Evolutionary conservation across 805 yeast species (phyloP), one percentile per base, ranked within the genome.

Genomic region (Lipomyces mesembrius): DNA sequence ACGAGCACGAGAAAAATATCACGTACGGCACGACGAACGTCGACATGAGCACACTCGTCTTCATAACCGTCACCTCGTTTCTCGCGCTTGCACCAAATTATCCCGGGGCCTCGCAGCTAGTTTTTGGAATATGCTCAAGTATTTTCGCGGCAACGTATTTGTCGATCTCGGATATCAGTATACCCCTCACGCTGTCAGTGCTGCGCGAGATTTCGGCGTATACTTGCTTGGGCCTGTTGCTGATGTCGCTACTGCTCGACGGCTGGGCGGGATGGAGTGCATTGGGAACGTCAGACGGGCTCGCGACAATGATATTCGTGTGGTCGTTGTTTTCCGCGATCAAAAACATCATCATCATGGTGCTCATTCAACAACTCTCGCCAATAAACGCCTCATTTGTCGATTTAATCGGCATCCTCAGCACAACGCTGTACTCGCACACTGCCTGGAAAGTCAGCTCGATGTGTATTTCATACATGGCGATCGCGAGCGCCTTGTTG

Each of bases 351-450:
- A 68, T 68, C 35, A 68, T 68, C 57, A 63, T 68, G 68, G 27
- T 68, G 12, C 64, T 68, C 20, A 68, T 68, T 60, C 71, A 68
- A 46, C 71, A 68, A 25, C 57, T 68, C 37, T 68, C 71, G 12
- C 71, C 71, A 3, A 63, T 68, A n/a, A 68, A 68, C 39, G 71
- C 71, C 3, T 68, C 71, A 4, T 68, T 68, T 54, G 70, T 68
- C 22, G 71, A 68, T 49, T 59, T 68, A 8, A 68, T 68, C 39
- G 71, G 71, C 29, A 60, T 59, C 20, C 62, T 68, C 20, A 67
- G 71, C 55, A 66, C 71, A 2, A 55, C 67, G 22, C 61, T 68
- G 7, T 62, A 55, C 54, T 59, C 65, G 8, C 71, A 62, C 43
- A 63, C 66, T 3, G 71, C 71, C 9, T 68, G 71, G 71, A 68